Evolutionary conservation across 352 stramenopile species (phyloP).

Genomic region (Blastocystis sp.): DNA sequence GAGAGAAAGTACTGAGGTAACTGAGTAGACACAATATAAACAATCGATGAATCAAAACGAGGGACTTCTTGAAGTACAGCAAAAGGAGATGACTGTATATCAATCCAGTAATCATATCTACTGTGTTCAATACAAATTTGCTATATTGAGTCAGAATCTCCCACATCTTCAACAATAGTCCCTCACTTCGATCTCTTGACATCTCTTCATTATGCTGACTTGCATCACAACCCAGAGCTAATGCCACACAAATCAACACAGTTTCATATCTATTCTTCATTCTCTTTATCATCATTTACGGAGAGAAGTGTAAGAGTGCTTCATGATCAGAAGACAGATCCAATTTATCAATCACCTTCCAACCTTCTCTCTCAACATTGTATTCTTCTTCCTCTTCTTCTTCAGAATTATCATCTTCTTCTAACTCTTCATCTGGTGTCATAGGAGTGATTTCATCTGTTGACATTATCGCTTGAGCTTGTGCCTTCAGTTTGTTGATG

Average conservation of each 20-base stretch:
- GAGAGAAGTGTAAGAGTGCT: background rate
- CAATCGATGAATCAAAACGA: background rate
- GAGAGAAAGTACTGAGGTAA: background rate
- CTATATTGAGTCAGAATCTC: background rate
- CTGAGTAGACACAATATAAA: background rate
- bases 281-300: background rate
- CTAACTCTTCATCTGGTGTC: background rate
- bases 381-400: background rate
- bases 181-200: background rate
- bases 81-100: background rate
- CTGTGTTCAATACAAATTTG: background rate
- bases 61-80: background rate
- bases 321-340: background rate
- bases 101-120: background rate
- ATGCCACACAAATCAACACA: background rate
- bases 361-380: background rate
- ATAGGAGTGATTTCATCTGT: background rate
- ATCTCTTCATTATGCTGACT: background rate
- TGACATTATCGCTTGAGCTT: constrained; percentile 6
- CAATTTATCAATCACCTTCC: background rate
- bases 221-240: background rate
- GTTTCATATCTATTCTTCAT: background rate
- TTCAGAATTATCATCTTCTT: background rate
- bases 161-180: background rate
- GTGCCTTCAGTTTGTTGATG: constrained; percentile 7